phyloP scores from a whole-genome alignment of 2,329 filamentous ascomycete species.

The Trichophyton simii region DNA sequence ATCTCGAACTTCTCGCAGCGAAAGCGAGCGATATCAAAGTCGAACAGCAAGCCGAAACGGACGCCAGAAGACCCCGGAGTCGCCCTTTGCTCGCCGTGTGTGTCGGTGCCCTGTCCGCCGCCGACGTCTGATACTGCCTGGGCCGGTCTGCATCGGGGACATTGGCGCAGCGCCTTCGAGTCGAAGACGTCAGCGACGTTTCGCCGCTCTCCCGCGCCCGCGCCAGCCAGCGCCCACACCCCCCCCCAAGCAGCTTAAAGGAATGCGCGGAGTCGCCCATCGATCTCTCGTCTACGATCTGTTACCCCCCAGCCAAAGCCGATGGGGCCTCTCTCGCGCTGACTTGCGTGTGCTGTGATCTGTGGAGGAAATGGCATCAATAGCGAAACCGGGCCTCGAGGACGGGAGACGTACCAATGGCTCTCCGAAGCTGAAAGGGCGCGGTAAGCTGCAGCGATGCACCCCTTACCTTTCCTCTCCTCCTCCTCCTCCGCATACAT shows the following conservation, averaged over 20 bases:
- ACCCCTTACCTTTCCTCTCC: neutral
- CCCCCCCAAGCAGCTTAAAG: neutral
- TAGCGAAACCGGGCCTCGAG: slow-evolving; percentile 32
- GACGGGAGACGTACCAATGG: slow-evolving; percentile 34
- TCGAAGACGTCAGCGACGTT: neutral
- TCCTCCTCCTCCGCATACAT: slow-evolving; percentile 5
- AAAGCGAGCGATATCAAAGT: neutral
- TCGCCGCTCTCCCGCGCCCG: neutral
- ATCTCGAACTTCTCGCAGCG: neutral
- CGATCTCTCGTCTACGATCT: neutral
- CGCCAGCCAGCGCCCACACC: neutral
- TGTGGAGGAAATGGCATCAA: slow-evolving; percentile 33
- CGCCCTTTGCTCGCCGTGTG: no score
- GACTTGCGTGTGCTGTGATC: slow-evolving; percentile 19
- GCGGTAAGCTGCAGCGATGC: slow-evolving; percentile 29
- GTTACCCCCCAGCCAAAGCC: slow-evolving; percentile 19
- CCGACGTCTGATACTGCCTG: no score
- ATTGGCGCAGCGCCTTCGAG: no score
- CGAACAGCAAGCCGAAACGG: neutral
- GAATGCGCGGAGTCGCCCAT: slow-evolving; percentile 1
- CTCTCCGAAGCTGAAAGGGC: slow-evolving; percentile 37
- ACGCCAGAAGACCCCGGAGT: neutral
- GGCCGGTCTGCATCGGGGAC: no score
- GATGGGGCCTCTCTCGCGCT: slow-evolving; percentile 30
- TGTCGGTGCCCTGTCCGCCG: no score